phyloP scores from a whole-genome alignment of 352 stramenopile genomes.

The Plasmopara viticola region DNA sequence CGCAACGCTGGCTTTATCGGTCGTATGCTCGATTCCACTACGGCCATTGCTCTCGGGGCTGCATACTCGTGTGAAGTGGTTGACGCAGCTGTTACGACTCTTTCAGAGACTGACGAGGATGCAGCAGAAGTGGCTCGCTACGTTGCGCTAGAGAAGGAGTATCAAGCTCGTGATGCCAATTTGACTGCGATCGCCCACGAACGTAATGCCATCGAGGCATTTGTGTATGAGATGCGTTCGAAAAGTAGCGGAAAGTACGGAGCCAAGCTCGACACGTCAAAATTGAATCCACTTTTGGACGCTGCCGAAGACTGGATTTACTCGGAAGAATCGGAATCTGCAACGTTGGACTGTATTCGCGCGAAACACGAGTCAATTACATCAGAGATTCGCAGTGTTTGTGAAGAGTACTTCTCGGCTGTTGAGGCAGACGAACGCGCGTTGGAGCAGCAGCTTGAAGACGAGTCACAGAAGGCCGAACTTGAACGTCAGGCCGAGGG shows the following conservation, averaged over 20 bases:
- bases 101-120: constrained; percentile 20
- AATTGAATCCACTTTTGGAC: constrained; percentile 66
- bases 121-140: constrained; percentile 29
- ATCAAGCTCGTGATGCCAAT: constrained; percentile 66
- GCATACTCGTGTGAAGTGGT: constrained; percentile 39
- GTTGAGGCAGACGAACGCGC: constrained; percentile 53
- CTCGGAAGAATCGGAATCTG: constrained; percentile 78
- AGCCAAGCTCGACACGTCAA: constrained; percentile 54
- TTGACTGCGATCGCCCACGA: constrained; percentile 70
- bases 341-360: constrained; percentile 47
- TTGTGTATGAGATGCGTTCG: constrained; percentile 88
- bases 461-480: constrained; percentile 67
- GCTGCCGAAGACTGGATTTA: constrained; percentile 90
- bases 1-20: constrained; percentile 41
- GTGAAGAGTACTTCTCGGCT: constrained; percentile 64
- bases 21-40: constrained; percentile 87
- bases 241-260: constrained; percentile 65
- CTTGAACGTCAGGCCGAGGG: constrained; percentile 61
- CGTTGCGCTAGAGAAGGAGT: constrained; percentile 53
- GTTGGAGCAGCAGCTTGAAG: constrained; percentile 69
- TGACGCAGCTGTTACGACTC: constrained; percentile 2
- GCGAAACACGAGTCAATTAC: constrained; percentile 54
- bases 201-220: constrained; percentile 87
- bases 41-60: constrained; percentile 70
- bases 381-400: constrained; percentile 40